Evolutionary conservation across 106 monocot species (phyloP).

Genomic region (Hemerocallis citrina): DNA sequence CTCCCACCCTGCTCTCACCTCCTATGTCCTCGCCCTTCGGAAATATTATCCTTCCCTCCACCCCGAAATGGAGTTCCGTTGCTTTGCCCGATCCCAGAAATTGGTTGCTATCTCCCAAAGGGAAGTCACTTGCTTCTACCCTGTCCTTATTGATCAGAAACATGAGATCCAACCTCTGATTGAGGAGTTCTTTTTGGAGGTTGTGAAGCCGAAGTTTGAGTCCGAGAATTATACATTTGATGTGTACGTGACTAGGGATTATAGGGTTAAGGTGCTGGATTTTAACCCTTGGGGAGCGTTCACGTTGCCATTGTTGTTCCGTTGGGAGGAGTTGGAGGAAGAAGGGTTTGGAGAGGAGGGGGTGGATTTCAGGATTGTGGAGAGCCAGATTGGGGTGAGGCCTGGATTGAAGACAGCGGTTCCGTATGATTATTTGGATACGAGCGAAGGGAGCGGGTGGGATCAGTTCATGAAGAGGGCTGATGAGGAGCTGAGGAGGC

Average conservation of each 20-base stretch:
- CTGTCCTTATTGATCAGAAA: slow-evolving; percentile 41
- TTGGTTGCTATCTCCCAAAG: slow-evolving; percentile 69
- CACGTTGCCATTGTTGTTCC: slow-evolving; percentile 67
- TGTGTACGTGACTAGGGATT: slow-evolving; percentile 42
- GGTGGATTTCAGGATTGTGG: slow-evolving; percentile 43
- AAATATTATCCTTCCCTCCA: slow-evolving; percentile 54
- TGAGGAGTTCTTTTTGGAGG: slow-evolving; percentile 43
- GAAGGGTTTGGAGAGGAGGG: slow-evolving; percentile 8
- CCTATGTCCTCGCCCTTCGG: slow-evolving; percentile 63
- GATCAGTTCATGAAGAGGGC: slow-evolving; percentile 66
- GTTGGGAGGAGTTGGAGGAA: slow-evolving; percentile 78
- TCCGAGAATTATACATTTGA: slow-evolving; percentile 67
- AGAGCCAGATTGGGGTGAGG: slow-evolving; percentile 46
- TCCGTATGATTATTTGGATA: slow-evolving; percentile 75
- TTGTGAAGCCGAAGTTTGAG: slow-evolving; percentile 39
- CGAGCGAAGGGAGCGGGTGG: slow-evolving; percentile 74
- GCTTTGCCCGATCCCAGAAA: slow-evolving; percentile 40
- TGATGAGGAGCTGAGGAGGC: slow-evolving; percentile 39
- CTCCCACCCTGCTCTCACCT: slow-evolving; percentile 14
- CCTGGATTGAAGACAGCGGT: slow-evolving; percentile 86
- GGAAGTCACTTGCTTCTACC: slow-evolving; percentile 78
- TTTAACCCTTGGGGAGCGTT: slow-evolving; percentile 89
- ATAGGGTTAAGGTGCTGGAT: slow-evolving; percentile 69
- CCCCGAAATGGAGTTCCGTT: slow-evolving; percentile 84
- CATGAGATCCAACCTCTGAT: slow-evolving; percentile 29